Evolutionary conservation across 495 filamentous ascomycete species (phyloP).

Genomic region (Rhypophila decipiens): DNA sequence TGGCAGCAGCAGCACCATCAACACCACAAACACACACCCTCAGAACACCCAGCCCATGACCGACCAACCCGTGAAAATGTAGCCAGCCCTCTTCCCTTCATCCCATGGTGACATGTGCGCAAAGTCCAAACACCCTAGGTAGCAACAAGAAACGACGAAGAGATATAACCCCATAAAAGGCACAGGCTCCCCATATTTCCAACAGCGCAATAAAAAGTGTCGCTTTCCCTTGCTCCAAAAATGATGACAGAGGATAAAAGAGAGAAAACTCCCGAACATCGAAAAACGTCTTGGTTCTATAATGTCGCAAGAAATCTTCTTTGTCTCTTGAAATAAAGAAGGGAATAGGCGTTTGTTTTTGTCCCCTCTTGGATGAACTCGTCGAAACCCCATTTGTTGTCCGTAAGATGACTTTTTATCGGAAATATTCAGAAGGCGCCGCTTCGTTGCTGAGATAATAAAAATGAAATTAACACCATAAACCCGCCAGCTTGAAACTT

Average conservation of each 20-base stretch:
- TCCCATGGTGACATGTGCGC: neutral
- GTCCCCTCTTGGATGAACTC: constrained; percentile 23
- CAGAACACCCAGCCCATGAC: no score
- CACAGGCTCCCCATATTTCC: neutral
- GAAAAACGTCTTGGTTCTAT: constrained; percentile 28
- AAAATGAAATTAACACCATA: neutral
- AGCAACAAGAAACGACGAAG: constrained; percentile 11
- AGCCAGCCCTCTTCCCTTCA: neutral
- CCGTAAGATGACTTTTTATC: constrained; percentile 30
- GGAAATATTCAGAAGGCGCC: constrained; percentile 24
- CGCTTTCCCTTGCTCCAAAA: constrained; percentile 10
- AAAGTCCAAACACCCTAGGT: neutral
- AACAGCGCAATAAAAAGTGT: no score
- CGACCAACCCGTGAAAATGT: neutral
- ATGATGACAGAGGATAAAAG: constrained; percentile 13
- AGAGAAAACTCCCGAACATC: constrained; percentile 8
- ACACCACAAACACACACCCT: no score
- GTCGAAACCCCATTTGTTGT: constrained; percentile 26
- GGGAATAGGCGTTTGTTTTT: no score
- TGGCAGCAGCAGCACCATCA: no score
- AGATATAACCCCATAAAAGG: no score
- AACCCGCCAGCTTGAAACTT: constrained; percentile 11
- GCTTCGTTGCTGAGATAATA: constrained; percentile 17
- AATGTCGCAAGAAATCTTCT: constrained; percentile 13
- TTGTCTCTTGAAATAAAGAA: no score